These are phyloP conservation scores for Leishmania lainsoni DNA, from an alignment of 208 protist species.

Conservation along the genomic window DNA sequence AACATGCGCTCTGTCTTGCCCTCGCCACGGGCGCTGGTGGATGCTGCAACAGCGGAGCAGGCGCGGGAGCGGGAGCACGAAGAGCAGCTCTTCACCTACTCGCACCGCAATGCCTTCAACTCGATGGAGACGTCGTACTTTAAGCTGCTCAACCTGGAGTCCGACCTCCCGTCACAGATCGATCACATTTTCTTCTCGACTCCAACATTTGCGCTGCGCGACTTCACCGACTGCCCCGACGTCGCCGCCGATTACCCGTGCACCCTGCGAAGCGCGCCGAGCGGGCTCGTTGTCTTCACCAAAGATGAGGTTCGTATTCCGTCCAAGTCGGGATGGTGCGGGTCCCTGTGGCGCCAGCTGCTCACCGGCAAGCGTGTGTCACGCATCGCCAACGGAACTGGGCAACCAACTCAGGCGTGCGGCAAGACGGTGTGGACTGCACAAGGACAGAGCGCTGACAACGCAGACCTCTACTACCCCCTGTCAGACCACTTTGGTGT, in stretches of 20 bases:
- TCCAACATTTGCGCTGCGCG: constrained; percentile 46
- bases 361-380: constrained; percentile 14
- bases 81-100: constrained; percentile 65
- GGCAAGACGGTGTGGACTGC: neutral
- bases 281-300: constrained; percentile 80
- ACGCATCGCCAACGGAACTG: neutral
- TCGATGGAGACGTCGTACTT: constrained; percentile 75
- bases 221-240: constrained; percentile 81
- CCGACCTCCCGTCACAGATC: constrained; percentile 81
- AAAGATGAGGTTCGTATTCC: constrained; percentile 50
- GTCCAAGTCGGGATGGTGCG: constrained; percentile 21
- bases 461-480: constrained; percentile 36
- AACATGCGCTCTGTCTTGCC: constrained; percentile 70
- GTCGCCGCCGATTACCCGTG: constrained; percentile 43
- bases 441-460: neutral
- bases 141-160: constrained; percentile 71
- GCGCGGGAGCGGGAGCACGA: constrained; percentile 28
- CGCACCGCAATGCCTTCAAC: constrained; percentile 79
- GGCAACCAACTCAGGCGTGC: neutral
- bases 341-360: constrained; percentile 25
- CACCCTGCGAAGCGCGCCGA: constrained; percentile 35
- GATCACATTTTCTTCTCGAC: constrained; percentile 84
- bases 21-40: constrained; percentile 27
- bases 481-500: constrained; percentile 91
- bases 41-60: constrained; percentile 19